Base-by-base conservation (phyloP, 306 rosid genomes). In the Corylus americana region DNA sequence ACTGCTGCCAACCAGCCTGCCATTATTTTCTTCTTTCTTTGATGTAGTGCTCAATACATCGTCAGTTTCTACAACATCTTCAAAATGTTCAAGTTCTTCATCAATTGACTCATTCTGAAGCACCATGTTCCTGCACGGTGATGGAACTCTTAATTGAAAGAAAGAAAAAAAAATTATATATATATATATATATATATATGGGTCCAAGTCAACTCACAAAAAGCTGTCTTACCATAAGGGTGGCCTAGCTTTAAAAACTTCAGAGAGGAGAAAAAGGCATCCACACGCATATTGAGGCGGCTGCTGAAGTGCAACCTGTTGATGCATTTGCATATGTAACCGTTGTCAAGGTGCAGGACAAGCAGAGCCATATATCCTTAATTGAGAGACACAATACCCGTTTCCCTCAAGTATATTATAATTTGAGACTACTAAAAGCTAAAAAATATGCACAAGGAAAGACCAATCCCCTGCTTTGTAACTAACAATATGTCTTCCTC, bases 241-340 rank as follows among this genome's bases (percentile, higher is more conserved):
- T 4, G 98, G 97, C 78, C 98, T 91, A 58, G 97, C 94, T 86
- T 90, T 95, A 74, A 95, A 92, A 83, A 89, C 93, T 87, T 95
- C 99, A 61, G 99, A 95, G 50, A 95, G 94, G 83, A 95, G 93
- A 83, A 95, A 95, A 64, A 95, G 92, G 80, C 93, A 93, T 45
- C 97, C 98, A 74, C 99, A 95, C n/a, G 97, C 91, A 86, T 85
- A 93, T 61, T 93, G 99, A 58, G 99, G 94, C 2, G 97, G 98
- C 86, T 93, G 98, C 83, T 95, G 99, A 81, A 95, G 98, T 4
- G 98, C 93, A 50, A 95, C 78, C 99, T 95, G 97, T 75, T 76
- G 53, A 63, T 53, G 64, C 27, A 39, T 73, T 67, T 13, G 42
- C 73, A 31, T 20, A 47, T 35, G 22, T 48, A 61, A 75, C 49